Base-by-base conservation (phyloP, 768 basidiomycete genomes). In the Leccinum olivaceopallidum region DNA sequence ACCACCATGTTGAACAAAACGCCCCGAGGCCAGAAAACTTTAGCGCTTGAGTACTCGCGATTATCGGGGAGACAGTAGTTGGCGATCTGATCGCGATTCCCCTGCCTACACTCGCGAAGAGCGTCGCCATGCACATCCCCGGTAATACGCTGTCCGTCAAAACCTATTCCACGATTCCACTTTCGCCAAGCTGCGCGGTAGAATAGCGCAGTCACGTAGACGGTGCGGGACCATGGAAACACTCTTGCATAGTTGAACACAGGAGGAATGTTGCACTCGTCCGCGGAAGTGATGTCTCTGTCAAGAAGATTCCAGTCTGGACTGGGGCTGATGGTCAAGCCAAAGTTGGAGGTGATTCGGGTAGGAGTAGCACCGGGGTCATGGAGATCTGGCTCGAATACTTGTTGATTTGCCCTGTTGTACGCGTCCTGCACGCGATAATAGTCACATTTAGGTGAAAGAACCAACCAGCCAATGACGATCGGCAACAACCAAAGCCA, bases 401-500 rank as follows among this genome's bases (percentile, higher is more conserved):
- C 48, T 5, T 22, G 8, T 39, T 24, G 36, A 20, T 63, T 63
- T n/a, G 62, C 62, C 49, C 53, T 56, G n/a, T 50, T 8, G 37
- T 60, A 63, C 5, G 62, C 62, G 2, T 60, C 52, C 13, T 54
- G 51, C 18, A 79, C 64, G 16, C 75, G 71, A 7, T 55, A 48
- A 3, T 28, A 20, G 16, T 50, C 49, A 14, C 49, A 50, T 50
- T 50, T 50, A 28, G 49, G 49, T 14, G 49, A 50, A 24, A 50
- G 49, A 24, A 50, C 26, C 14, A 50, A 28, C 49, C 49, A 50
- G 49, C 49, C 49, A 2, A 50, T 26, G 8, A 50, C 49, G 26
- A 50, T 50, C 26, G 49, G 49, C 16, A 50, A 24, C 12, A 80
- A 71, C 76, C 78, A 80, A 8, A 79, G 59, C 77, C 77, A 80